Percentiles rank a stretch among this genome's conserved stretches.
These are phyloP conservation scores for Collybia mongolica DNA, from an alignment of 768 basidiomycete species.

Conservation along the genomic window DNA sequence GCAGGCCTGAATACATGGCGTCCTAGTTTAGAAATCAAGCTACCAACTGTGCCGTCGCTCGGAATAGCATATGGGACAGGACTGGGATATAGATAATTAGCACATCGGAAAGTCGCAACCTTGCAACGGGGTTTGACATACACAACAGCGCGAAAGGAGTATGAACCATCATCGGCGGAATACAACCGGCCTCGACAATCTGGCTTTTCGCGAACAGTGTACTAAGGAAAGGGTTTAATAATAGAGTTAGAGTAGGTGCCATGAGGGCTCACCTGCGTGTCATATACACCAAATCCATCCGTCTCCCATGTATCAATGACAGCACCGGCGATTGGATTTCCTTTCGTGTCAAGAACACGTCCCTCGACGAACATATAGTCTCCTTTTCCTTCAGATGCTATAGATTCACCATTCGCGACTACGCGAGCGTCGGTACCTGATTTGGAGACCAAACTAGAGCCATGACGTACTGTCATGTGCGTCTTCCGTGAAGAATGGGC, in stretches of 20 bases:
- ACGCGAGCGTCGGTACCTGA: neutral
- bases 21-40: constrained; percentile 50
- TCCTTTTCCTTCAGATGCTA: constrained; percentile 87
- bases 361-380: constrained; percentile 84
- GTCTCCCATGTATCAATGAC: constrained; percentile 86
- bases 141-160: constrained; percentile 72
- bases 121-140: constrained; percentile 15
- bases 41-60: constrained; percentile 74
- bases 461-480: constrained; percentile 58
- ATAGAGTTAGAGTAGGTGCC: constrained; percentile 11
- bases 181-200: constrained; percentile 74
- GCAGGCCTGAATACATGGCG: constrained; percentile 79
- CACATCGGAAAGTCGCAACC: neutral
- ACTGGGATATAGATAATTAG: constrained; percentile 17
- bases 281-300: constrained; percentile 54
- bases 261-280: constrained; percentile 28
- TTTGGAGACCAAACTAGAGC: neutral
- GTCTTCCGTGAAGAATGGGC: constrained; percentile 82
- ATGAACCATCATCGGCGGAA: constrained; percentile 60
- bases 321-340: constrained; percentile 63
- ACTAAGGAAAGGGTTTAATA: constrained; percentile 43
- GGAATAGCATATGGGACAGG: constrained; percentile 75
- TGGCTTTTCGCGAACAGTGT: constrained; percentile 50
- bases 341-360: constrained; percentile 57
- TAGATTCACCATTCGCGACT: constrained; percentile 72